Percentiles rank a stretch among this genome's conserved stretches.
phyloP scores from a whole-genome alignment of 345 rosid genomes.

The Eucalyptus marginata region DNA sequence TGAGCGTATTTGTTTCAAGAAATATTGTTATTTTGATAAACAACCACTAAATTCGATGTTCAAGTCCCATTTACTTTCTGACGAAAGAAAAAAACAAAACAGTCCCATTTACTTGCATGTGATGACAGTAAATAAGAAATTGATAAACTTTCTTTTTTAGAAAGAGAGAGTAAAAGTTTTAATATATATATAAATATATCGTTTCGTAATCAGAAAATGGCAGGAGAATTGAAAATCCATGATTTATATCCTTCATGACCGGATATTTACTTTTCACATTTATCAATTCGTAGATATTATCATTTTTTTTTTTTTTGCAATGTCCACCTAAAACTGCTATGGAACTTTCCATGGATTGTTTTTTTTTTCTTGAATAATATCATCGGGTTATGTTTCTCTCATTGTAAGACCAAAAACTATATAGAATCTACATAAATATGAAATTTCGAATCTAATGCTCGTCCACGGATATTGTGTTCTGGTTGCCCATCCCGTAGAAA shows the following conservation, averaged over 20 bases:
- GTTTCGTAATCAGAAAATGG: not conserved
- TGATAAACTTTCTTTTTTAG: not conserved
- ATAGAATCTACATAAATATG: not conserved
- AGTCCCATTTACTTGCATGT: not conserved
- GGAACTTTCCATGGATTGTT: not conserved
- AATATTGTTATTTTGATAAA: no score
- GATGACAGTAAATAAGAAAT: not conserved
- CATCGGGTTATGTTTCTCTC: not conserved
- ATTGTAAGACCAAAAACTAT: not conserved
- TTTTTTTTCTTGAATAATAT: not conserved
- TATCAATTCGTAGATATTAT: not conserved
- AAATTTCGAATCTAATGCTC: not conserved
- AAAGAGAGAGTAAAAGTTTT: not conserved
- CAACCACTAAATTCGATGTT: not conserved
- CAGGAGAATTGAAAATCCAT: not conserved
- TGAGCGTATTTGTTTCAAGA: not conserved
- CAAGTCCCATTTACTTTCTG: not conserved
- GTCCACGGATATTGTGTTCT: not conserved
- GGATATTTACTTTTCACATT: not conserved
- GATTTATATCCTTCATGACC: not conserved
- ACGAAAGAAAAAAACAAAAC: no score
- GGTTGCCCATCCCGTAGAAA: not conserved
- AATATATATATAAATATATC: not conserved
- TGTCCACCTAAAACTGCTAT: not conserved
- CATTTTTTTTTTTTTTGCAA: not conserved